Percentiles rank a stretch among this genome's conserved stretches.
phyloP scores from a whole-genome alignment of 257 asterid genomes.

The Salvia rosmarinus region DNA sequence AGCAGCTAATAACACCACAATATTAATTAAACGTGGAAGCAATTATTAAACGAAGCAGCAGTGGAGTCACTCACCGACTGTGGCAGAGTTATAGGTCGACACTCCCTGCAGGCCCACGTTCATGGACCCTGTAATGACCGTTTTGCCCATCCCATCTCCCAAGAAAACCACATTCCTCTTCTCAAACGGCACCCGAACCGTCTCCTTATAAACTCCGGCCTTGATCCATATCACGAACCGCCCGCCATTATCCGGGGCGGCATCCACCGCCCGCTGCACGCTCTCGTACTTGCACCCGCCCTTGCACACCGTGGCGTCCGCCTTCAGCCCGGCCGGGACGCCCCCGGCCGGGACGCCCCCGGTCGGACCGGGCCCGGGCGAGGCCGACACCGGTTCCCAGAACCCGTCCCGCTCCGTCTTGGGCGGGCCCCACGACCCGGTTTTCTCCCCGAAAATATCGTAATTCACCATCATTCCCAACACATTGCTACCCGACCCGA shows the following conservation, averaged over 20 bases:
- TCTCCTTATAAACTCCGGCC: slow-evolving; percentile 65
- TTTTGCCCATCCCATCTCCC: slow-evolving; percentile 80
- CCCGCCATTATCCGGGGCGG: slow-evolving; percentile 46
- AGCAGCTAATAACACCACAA: background rate
- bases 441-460: slow-evolving; percentile 51
- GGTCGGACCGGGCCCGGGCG: background rate
- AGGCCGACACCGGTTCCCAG: slow-evolving; percentile 47
- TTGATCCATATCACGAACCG: slow-evolving; percentile 65
- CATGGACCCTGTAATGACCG: slow-evolving; percentile 63
- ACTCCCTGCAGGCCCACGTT: slow-evolving; percentile 52
- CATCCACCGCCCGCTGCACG: slow-evolving; percentile 69
- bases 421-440: slow-evolving; percentile 52
- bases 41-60: background rate
- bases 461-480: slow-evolving; percentile 61
- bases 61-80: slow-evolving; percentile 56
- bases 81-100: slow-evolving; percentile 61
- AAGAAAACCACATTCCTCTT: slow-evolving; percentile 68
- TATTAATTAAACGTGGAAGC: background rate
- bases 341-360: slow-evolving; percentile 11
- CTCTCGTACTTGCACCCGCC: slow-evolving; percentile 43
- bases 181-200: slow-evolving; percentile 60
- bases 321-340: slow-evolving; percentile 29
- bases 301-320: slow-evolving; percentile 29
- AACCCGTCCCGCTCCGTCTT: slow-evolving; percentile 71
- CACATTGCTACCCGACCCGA: slow-evolving; percentile 47